Evolutionary conservation across 169 alveolate genomes (phyloP), one percentile per base, ranked within the genome.

Genomic region (Cryptosporidium meleagridis): DNA sequence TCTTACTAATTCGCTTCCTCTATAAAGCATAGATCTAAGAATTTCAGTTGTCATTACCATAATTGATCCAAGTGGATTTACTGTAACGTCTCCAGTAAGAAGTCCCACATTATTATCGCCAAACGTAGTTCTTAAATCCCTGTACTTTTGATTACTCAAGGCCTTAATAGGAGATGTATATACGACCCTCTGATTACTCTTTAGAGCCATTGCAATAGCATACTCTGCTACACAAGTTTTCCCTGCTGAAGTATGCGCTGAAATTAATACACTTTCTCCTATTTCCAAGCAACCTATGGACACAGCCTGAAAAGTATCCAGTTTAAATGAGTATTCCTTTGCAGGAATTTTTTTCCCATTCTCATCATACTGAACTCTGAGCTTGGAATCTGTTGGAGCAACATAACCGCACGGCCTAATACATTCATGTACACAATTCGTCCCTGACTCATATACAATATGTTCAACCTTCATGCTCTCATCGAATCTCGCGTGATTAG

Each of bases 211-310:
- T 0, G 99, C 99, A 45, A 99, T 98, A 14, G 99, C 99, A 94
- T 98, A 99, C 93, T 99, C 99, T 5, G 99, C 99, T 29, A 98
- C 99, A 35, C 97, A 99, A 6, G 99, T 99, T 93, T 98, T 99
- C 39, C 99, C 99, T 35, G 99, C 99, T 3, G 99, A 97, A 0
- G 99, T 98, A 91, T 98, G 99, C 1, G 99, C 99, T 67, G 99
- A 98, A 21, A 99, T 99, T 71, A 99, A 93, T 12, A 98, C 99
- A 53, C 97, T 95, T 92, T 99, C 99, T 68, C 97, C 96, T 33
- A 92, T 87, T 92, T 98, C 99, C 85, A 99, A 93, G 52, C 99
- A 96, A 44, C 96, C 97, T 37, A 98, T 96, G 10, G 99, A 98
- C 69, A 95, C 91, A 75, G 96, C 96, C 95, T 99, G 99, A 92